These are phyloP conservation scores for Fusarium sacchari DNA, from an alignment of 2,329 filamentous ascomycete genomes.

Conservation along the genomic window DNA sequence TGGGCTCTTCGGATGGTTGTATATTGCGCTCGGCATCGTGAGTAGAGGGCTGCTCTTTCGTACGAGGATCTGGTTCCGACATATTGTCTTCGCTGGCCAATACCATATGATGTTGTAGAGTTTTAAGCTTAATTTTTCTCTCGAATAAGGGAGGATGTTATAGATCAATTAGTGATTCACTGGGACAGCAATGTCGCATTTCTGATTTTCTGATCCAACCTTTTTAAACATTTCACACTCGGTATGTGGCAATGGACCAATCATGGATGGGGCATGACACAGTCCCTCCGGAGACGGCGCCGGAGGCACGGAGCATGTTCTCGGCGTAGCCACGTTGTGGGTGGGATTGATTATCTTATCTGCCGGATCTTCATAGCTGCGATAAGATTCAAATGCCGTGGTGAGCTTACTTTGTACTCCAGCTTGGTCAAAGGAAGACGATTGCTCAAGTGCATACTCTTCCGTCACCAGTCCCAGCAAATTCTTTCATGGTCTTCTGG, in stretches of 20 bases:
- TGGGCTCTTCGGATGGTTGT: background rate
- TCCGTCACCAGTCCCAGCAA: background rate
- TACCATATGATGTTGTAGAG: background rate
- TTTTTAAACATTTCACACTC: background rate
- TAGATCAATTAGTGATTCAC: background rate
- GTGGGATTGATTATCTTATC: background rate
- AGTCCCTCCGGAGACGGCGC: constrained; percentile 9
- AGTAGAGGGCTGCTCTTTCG: constrained; percentile 1
- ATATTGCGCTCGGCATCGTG: constrained; percentile 20
- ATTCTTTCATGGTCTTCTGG: too few species aligned
- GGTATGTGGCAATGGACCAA: constrained; percentile 6
- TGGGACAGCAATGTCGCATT: background rate
- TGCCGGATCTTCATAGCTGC: background rate
- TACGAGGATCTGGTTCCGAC: background rate
- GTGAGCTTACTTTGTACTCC: background rate
- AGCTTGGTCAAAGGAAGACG: background rate
- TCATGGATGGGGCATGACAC: constrained; percentile 39
- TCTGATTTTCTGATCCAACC: constrained; percentile 1
- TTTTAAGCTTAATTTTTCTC: too few species aligned
- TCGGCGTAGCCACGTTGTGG: background rate
- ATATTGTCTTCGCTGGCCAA: background rate
- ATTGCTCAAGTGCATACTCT: background rate
- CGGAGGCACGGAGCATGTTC: constrained; percentile 1
- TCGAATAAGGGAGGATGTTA: rapidly evolving
- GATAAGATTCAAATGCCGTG: background rate